A percentile compares a stretch with the other conserved stretches of the same genome.
phyloP scores from a whole-genome alignment of 768 basidiomycete genomes.

The Auriscalpium microsporum region DNA sequence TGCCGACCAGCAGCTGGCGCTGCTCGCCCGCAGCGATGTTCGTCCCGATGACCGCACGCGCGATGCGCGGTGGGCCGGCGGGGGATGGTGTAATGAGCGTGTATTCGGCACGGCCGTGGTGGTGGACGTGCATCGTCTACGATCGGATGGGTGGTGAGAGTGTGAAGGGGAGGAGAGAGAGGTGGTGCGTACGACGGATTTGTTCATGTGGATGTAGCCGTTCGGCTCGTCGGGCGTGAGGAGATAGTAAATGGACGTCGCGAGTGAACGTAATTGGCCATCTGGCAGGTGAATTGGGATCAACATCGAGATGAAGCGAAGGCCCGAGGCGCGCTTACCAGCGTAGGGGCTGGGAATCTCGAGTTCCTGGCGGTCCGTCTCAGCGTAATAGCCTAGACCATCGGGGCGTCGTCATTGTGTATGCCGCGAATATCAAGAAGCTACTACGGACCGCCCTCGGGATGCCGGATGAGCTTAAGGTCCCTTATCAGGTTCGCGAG shows the following conservation, averaged over 20 bases:
- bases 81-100: constrained; percentile 30
- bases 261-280: constrained; percentile 25
- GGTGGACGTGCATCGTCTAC: constrained; percentile 44
- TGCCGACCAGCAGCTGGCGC: constrained; percentile 43
- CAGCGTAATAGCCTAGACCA: constrained; percentile 25
- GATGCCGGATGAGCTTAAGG: constrained; percentile 22
- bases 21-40: constrained; percentile 35
- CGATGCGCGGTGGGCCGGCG: constrained; percentile 25
- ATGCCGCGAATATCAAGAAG: not conserved
- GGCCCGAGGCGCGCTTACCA: constrained; percentile 11
- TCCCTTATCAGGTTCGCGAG: constrained; percentile 21
- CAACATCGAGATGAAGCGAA: not conserved
- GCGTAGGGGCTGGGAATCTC: constrained; percentile 27
- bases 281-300: constrained; percentile 12
- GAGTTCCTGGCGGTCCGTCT: constrained; percentile 26
- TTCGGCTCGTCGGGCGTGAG: constrained; percentile 32
- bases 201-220: constrained; percentile 40
- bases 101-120: constrained; percentile 43
- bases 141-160: not conserved
- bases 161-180: not conserved
- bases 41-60: constrained; percentile 35
- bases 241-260: constrained; percentile 43
- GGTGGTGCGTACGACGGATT: constrained; percentile 30
- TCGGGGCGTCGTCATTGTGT: not conserved
- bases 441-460: constrained; percentile 20